Evolutionary conservation across 75 land plant genomes (phyloP).

Genomic region (Pseudotsuga menziesii): DNA sequence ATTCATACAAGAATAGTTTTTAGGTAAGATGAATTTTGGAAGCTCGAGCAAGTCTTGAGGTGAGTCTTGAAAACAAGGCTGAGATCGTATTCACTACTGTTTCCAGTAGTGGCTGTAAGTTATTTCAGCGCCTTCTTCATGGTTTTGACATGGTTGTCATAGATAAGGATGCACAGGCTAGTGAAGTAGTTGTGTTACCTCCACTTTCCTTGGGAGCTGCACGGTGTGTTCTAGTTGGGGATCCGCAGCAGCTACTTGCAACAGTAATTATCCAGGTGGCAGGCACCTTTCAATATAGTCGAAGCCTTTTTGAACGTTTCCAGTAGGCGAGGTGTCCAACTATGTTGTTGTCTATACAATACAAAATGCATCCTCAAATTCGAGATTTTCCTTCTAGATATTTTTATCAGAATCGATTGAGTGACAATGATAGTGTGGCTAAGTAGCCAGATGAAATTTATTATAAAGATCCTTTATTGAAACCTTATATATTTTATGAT

Average conservation of each 20-base stretch:
- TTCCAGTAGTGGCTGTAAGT: too few relatives aligned
- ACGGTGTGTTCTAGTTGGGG: constrained; percentile 95
- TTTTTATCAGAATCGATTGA: constrained; percentile 91
- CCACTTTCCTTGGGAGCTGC: constrained; percentile 95
- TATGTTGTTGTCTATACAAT: constrained; percentile 91
- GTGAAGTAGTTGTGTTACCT: constrained; percentile 93
- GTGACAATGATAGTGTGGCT: too few relatives aligned
- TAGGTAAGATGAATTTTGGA: too few relatives aligned
- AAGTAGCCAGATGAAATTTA: too few relatives aligned
- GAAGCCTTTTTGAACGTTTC: constrained; percentile 95
- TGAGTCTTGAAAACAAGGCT: constrained; percentile 98
- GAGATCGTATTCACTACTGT: too few relatives aligned
- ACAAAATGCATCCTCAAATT: constrained; percentile 96
- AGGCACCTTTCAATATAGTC: constrained; percentile 79
- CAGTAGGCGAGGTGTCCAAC: constrained; percentile 98
- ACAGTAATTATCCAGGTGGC: constrained; percentile 98
- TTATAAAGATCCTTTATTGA: too few relatives aligned
- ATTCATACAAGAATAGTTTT: too few relatives aligned
- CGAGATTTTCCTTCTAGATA: constrained; percentile 94
- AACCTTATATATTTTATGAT: too few relatives aligned
- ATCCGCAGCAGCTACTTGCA: constrained; percentile 98
- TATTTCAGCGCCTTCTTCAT: too few relatives aligned
- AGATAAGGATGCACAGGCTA: too few relatives aligned
- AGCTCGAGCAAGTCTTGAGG: too few relatives aligned
- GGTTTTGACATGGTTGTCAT: too few relatives aligned